These are phyloP conservation scores for Trifolium pratense DNA, from an alignment of 306 rosid species.

Conservation along the genomic window DNA sequence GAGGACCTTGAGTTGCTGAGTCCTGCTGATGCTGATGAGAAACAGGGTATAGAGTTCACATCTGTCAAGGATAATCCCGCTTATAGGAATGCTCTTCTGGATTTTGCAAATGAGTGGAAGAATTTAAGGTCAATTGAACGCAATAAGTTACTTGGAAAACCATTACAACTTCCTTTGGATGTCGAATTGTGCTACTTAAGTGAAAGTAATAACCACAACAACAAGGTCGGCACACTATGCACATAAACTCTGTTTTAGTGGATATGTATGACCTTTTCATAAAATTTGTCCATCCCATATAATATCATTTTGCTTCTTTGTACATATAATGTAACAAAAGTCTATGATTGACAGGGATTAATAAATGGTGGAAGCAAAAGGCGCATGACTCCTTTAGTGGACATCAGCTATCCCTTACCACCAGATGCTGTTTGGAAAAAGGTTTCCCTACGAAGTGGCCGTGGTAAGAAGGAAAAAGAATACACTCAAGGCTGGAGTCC, in stretches of 20 bases:
- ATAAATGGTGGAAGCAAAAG: conserved; percentile 84
- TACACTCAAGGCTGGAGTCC: conserved; percentile 83
- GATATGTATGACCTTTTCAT: conserved; percentile 29
- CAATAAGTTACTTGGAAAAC: conserved; percentile 78
- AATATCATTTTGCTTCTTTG: neutral
- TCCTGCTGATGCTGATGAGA: conserved; percentile 51
- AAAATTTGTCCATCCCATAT: neutral
- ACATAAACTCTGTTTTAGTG: conserved; percentile 37
- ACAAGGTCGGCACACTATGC: conserved; percentile 53
- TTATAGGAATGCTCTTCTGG: conserved; percentile 57
- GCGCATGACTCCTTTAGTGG: conserved; percentile 77
- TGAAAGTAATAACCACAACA: conserved; percentile 78
- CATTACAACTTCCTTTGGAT: conserved; percentile 84
- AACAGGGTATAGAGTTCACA: conserved; percentile 35
- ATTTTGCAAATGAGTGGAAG: conserved; percentile 78
- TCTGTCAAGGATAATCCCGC: conserved; percentile 55
- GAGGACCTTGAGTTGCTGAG: conserved; percentile 76
- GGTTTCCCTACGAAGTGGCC: conserved; percentile 65
- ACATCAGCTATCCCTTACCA: conserved; percentile 84
- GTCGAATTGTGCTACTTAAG: conserved; percentile 78
- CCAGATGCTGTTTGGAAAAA: conserved; percentile 80
- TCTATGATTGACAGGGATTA: conserved; percentile 64
- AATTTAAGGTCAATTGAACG: conserved; percentile 79
- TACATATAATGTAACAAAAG: conserved; percentile 7
- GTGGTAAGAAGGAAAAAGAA: conserved; percentile 82